Evolutionary conservation across 2,329 filamentous ascomycete species (phyloP), one percentile per base, ranked within the genome.

Genomic region (Fusarium ambrosium): DNA sequence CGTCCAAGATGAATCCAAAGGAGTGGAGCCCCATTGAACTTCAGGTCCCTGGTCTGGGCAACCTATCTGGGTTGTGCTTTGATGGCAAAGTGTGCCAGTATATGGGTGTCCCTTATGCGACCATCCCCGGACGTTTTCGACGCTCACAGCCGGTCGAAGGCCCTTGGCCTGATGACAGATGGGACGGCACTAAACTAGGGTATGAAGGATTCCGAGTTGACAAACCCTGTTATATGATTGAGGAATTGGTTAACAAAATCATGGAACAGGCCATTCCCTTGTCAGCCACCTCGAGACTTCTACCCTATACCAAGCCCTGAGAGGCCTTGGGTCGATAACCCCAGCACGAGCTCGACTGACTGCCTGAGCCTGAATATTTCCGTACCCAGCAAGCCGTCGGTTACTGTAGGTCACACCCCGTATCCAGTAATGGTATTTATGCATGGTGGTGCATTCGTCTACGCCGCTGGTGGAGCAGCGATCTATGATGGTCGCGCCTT

Each of bases 111-210:
- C 61, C 61, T 22, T 68, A 64, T 41, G 66, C 66, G 1, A 65
- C 20, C 9, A 41, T 68, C 11, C 66, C 66, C 6, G 66, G 66
- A 27, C 48, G 66, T 18, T 68, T 68, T 32, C 45, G 66, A 6
- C 51, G 51, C 51, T 56, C 51, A 20, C 51, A 36, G 27, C 27
- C 51, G 29, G 16, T 36, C 3, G 7, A n/a, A 14, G 27, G 51
- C n/a, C 51, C 51, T 14, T 56, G 51, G 51, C 51, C 51, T 32
- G 29, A 20, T 11, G 29, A 36, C 11, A 56, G 2, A 56, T 56
- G 51, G 51, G 51, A 56, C 6, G 51, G 51, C 29, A 65, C 0
- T 86, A 90, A 64, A 86, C 29, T 66, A 6, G 55, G 63, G 63
- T 66, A 60, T 37, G 51, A n/a, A 32, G 6, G 22, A 6, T 45